Base-by-base conservation (phyloP, 441 rosid species). In the Erodium texanum region DNA sequence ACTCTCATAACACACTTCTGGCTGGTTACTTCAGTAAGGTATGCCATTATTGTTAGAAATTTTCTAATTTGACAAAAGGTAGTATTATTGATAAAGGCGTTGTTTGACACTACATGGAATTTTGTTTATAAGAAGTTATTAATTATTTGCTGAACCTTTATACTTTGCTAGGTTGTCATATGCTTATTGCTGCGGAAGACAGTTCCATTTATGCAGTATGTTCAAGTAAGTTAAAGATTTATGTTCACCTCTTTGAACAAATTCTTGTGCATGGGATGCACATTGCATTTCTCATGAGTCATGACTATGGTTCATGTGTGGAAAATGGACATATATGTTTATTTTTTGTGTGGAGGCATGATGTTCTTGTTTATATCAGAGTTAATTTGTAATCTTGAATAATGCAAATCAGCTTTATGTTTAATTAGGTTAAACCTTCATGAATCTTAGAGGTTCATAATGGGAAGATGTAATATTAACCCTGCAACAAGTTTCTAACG, bases 1-100 rank as follows among this genome's bases (percentile, higher is more conserved):
- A 81, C 72, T 66, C 80, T 38, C 89, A 83, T 72, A 80, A 82
- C 69, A 73, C 89, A 56, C 71, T 78, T 74, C 81, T 84, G 71
- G 89, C 90, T 19, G 93, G 93, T 24, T 88, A 88, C 80, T 88
- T 88, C 71, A 86, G 93, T 78, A 88, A 88, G 93, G 93, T 87
- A 80, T 76, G 45, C 24, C 41, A 65, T 70, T 23, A 48, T 66
- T 38, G 34, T 65, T 61, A 67, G 70, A 36, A 20, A n/a, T 58
- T 59, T 5, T 43, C 36, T 24, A 45, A 48, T 24, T 24, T 59
- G 38, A 24, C 66, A 38, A 16, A 34, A 16, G 65, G 24, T 24
- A 29, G 59, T 71, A 36, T 54, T 66, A 54, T 62, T 69, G 41
- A 54, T 62, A 64, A 24, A 29, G 64, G 65, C 12, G 15, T 56